These are phyloP conservation scores for Arthrobotrys sphaeroides DNA, from an alignment of 2,329 filamentous ascomycete species.

Conservation along the genomic window DNA sequence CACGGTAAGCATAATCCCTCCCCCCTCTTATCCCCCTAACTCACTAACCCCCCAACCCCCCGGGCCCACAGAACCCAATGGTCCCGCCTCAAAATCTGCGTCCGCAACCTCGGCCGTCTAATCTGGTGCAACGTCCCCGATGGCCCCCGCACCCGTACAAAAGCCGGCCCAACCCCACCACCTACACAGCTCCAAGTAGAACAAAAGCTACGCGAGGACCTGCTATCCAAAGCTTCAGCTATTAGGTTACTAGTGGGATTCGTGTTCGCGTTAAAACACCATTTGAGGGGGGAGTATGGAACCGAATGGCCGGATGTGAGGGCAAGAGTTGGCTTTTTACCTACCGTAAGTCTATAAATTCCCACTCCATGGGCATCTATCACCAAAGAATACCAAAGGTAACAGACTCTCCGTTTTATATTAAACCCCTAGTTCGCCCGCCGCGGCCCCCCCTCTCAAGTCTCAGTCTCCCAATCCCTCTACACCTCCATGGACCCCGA, in stretches of 20 bases:
- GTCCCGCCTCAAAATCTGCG: slow-evolving; percentile 28
- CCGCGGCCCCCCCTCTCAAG: slow-evolving; percentile 30
- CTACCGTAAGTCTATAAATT: slow-evolving; percentile 44
- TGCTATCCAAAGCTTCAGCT: slow-evolving; percentile 51
- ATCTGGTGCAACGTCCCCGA: slow-evolving; percentile 51
- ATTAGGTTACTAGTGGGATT: slow-evolving; percentile 51
- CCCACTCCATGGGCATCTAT: no score
- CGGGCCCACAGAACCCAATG: slow-evolving; percentile 28
- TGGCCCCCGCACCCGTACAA: slow-evolving; percentile 21
- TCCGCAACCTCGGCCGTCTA: slow-evolving; percentile 34
- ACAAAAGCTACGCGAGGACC: slow-evolving; percentile 48
- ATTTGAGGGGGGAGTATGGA: slow-evolving; percentile 50
- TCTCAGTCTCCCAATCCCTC: slow-evolving; percentile 46
- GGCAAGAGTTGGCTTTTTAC: slow-evolving; percentile 47
- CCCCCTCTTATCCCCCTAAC: neutral
- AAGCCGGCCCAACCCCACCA: slow-evolving; percentile 25
- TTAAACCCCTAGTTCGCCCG: slow-evolving; percentile 41
- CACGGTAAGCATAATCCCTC: slow-evolving; percentile 22
- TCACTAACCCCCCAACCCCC: neutral
- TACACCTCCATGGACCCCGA: slow-evolving; percentile 47
- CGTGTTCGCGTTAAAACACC: slow-evolving; percentile 51
- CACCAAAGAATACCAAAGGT: neutral
- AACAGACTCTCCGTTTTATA: neutral
- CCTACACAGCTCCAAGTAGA: slow-evolving; percentile 50
- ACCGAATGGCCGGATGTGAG: slow-evolving; percentile 53